These are phyloP conservation scores for Penicillium egyptiacum DNA, from an alignment of 495 filamentous ascomycete genomes.

Conservation along the genomic window DNA sequence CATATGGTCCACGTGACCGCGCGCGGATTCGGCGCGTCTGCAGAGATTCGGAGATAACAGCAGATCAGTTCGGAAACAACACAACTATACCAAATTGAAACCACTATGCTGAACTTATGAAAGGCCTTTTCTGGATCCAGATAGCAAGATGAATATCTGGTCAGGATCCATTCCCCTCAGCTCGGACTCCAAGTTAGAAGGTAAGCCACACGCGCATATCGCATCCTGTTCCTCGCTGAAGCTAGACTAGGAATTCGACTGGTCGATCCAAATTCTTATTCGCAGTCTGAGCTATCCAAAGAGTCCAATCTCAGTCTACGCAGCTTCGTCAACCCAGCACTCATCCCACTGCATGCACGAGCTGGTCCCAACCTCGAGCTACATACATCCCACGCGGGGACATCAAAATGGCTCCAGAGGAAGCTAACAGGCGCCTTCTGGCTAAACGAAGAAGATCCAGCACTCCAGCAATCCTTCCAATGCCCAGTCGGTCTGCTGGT, in stretches of 20 bases:
- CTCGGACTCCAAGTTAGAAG: conserved; percentile 35
- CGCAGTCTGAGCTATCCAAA: conserved; percentile 42
- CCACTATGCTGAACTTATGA: conserved; percentile 5
- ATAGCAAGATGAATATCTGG: conserved; percentile 42
- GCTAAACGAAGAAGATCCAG: conserved; percentile 37
- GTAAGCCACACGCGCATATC: conserved; percentile 26
- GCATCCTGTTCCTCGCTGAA: conserved; percentile 17
- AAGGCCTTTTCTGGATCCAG: neutral
- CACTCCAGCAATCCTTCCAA: conserved; percentile 36
- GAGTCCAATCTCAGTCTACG: conserved; percentile 39
- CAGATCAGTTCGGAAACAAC: conserved; percentile 2
- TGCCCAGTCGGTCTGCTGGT: conserved; percentile 46
- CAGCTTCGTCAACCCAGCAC: conserved; percentile 47
- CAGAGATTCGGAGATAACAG: conserved; percentile 13
- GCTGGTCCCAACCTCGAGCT: conserved; percentile 53
- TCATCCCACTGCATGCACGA: conserved; percentile 51
- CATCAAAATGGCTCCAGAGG: conserved; percentile 46
- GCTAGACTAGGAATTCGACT: conserved; percentile 38
- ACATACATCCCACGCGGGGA: conserved; percentile 36
- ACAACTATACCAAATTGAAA: neutral
- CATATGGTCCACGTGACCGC: conserved; percentile 16
- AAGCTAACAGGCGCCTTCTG: conserved; percentile 35
- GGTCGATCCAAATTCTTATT: conserved; percentile 37
- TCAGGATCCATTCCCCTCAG: conserved; percentile 36
- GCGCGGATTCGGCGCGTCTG: conserved; percentile 16